Evolutionary conservation across 768 basidiomycete species (phyloP).

Genomic region (Nevesoporus exiguus): DNA sequence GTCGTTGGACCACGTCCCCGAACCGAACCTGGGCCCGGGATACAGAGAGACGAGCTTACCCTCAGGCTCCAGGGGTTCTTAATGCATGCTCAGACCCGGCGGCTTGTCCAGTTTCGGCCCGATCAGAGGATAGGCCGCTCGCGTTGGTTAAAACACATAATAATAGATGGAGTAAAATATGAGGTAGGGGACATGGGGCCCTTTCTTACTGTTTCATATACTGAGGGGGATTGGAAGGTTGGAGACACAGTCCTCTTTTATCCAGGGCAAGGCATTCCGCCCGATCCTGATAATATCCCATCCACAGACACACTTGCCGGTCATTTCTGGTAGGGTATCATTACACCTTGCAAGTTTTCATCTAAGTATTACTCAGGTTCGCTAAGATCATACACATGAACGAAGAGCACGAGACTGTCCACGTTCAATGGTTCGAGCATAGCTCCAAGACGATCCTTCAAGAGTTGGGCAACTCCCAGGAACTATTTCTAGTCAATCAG

Average conservation of each 20-base stretch:
- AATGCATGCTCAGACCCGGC: slow-evolving; percentile 13
- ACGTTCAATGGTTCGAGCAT: slow-evolving; percentile 77
- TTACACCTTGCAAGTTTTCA: neutral
- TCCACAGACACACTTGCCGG: slow-evolving; percentile 43
- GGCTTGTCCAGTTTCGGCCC: slow-evolving; percentile 16
- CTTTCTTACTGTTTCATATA: neutral
- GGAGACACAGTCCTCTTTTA: slow-evolving; percentile 62
- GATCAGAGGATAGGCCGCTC: slow-evolving; percentile 37
- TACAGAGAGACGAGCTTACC: slow-evolving; percentile 9
- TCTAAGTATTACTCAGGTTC: slow-evolving; percentile 48
- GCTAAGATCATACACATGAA: slow-evolving; percentile 57
- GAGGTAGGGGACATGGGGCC: slow-evolving; percentile 31
- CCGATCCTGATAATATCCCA: slow-evolving; percentile 35
- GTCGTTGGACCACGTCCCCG: slow-evolving; percentile 48
- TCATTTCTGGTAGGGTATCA: slow-evolving; percentile 57
- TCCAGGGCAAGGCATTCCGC: slow-evolving; percentile 35
- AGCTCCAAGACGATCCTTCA: slow-evolving; percentile 56
- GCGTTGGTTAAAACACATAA: slow-evolving; percentile 37
- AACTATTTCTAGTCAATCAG: slow-evolving; percentile 57
- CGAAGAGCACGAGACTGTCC: slow-evolving; percentile 41
- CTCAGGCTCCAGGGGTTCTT: slow-evolving; percentile 23
- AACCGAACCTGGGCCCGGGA: slow-evolving; percentile 8
- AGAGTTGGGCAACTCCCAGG: slow-evolving; percentile 59
- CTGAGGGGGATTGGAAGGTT: slow-evolving; percentile 37
- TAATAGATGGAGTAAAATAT: slow-evolving; percentile 44